A percentile compares a stretch with the other conserved stretches of the same genome.
These are phyloP conservation scores for Penicillium capsulatum DNA, from an alignment of 2,329 filamentous ascomycete genomes.

Conservation along the genomic window DNA sequence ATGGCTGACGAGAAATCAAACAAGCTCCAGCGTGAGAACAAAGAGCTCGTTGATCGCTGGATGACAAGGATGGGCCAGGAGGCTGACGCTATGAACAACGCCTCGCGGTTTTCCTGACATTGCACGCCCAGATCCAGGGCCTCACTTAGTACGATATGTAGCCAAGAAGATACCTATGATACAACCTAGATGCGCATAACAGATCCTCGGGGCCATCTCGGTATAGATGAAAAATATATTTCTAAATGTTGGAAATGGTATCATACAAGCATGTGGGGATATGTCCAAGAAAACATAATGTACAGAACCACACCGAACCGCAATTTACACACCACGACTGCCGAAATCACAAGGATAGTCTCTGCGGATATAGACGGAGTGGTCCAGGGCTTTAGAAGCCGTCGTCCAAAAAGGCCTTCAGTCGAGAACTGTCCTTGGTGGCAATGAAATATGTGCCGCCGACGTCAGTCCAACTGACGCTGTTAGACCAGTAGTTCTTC, in stretches of 20 bases:
- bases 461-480: constrained; percentile 86
- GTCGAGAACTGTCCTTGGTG: constrained; percentile 62
- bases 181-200: no score
- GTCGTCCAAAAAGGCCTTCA: constrained; percentile 47
- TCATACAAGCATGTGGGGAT: constrained; percentile 16
- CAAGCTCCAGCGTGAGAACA: constrained; percentile 75
- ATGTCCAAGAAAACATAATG: constrained; percentile 21
- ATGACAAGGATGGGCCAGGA: constrained; percentile 83
- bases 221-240: constrained; percentile 3
- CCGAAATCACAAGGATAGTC: background rate
- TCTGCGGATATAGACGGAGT: no score
- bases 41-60: constrained; percentile 85
- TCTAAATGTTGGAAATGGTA: constrained; percentile 19
- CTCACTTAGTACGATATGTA: no score
- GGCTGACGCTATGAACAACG: constrained; percentile 77
- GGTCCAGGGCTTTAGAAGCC: constrained; percentile 22
- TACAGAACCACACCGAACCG: constrained; percentile 15
- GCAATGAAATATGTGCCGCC: constrained; percentile 86
- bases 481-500: constrained; percentile 63
- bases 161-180: no score
- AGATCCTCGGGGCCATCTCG: no score
- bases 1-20: constrained; percentile 73
- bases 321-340: constrained; percentile 8
- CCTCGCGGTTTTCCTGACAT: constrained; percentile 44
- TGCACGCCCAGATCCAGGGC: background rate